Conservation (phyloP, 345 rosid genomes). For the Punica granatum region DNA sequence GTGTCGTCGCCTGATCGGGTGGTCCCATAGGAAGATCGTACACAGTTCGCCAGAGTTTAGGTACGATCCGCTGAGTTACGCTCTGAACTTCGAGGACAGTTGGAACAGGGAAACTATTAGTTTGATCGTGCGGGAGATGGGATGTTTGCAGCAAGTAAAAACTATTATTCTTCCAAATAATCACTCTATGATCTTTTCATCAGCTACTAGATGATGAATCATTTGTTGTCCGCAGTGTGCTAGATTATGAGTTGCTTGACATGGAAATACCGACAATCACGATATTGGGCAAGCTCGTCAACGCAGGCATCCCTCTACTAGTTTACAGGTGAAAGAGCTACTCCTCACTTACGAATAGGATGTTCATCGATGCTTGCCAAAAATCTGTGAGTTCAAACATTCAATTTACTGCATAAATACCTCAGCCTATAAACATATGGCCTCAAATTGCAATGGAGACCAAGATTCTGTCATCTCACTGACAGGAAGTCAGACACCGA, state of each 20-base stretch:
- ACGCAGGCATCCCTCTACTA: constrained; percentile 70
- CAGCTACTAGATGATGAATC: neutral
- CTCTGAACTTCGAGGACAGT: constrained; percentile 60
- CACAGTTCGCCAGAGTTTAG: constrained; percentile 36
- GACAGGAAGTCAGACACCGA: constrained; percentile 73
- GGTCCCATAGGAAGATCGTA: neutral
- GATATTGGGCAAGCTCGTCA: constrained; percentile 48
- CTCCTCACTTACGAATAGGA: neutral
- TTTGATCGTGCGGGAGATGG: too few species aligned
- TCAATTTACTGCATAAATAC: too few species aligned
- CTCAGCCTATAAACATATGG: neutral
- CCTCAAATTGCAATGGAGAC: constrained; percentile 58
- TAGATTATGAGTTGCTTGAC: constrained; percentile 71
- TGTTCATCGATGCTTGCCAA: too few species aligned
- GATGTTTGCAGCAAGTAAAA: constrained; percentile 85
- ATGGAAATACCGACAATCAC: constrained; percentile 74
- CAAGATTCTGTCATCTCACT: constrained; percentile 96
- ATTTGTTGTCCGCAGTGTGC: constrained; percentile 37
- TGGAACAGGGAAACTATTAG: constrained; percentile 14
- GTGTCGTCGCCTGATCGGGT: neutral
- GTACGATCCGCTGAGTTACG: constrained; percentile 62
- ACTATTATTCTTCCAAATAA: neutral
- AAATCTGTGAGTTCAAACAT: too few species aligned
- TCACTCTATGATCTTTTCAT: neutral
- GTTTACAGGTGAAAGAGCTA: constrained; percentile 61